A percentile compares a stretch with the other conserved stretches of the same genome.
Evolutionary conservation across 2,329 filamentous ascomycete species (phyloP).

Genomic region (Aspergillus viridinutans): DNA sequence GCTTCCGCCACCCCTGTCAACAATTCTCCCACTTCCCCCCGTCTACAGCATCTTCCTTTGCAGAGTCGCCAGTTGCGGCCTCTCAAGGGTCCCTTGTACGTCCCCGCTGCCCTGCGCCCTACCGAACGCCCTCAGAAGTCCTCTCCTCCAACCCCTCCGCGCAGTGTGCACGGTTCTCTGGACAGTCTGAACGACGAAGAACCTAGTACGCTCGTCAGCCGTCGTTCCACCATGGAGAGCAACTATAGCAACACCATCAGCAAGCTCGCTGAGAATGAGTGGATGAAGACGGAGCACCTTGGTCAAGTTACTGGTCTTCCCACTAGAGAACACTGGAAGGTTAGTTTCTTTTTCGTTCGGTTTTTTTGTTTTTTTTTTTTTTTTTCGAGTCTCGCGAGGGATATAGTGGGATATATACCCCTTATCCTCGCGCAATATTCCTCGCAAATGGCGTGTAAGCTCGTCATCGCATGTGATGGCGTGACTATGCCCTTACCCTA

Average conservation of each 20-base stretch:
- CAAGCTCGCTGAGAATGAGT: conserved; percentile 50
- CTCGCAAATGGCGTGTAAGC: conserved; percentile 18
- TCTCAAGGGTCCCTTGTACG: conserved; percentile 58
- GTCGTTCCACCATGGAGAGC: conserved; percentile 40
- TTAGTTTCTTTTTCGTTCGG: conserved; percentile 35
- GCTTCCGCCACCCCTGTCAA: conserved; percentile 49
- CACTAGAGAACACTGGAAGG: conserved; percentile 64
- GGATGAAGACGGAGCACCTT: conserved; percentile 49
- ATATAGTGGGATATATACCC: conserved; percentile 18
- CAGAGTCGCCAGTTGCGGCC: conserved; percentile 56
- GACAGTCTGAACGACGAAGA: conserved; percentile 42
- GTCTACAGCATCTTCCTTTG: conserved; percentile 35
- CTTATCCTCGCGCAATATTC: conserved; percentile 18
- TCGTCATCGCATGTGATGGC: conserved; percentile 21
- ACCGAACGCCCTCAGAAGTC: conserved; percentile 51
- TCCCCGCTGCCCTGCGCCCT: conserved; percentile 59
- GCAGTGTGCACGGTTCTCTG: conserved; percentile 54
- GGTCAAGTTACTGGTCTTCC: conserved; percentile 57
- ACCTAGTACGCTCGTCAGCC: conserved; percentile 30
- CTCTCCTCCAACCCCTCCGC: conserved; percentile 46
- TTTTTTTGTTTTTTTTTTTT: neutral
- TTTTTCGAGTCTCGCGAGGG: neutral
- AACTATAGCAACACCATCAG: conserved; percentile 38
- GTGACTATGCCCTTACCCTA: conserved; percentile 15
- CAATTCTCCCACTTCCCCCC: conserved; percentile 52